phyloP scores from a whole-genome alignment of 2,329 filamentous ascomycete genomes.

The Periglandula ipomoeae region DNA sequence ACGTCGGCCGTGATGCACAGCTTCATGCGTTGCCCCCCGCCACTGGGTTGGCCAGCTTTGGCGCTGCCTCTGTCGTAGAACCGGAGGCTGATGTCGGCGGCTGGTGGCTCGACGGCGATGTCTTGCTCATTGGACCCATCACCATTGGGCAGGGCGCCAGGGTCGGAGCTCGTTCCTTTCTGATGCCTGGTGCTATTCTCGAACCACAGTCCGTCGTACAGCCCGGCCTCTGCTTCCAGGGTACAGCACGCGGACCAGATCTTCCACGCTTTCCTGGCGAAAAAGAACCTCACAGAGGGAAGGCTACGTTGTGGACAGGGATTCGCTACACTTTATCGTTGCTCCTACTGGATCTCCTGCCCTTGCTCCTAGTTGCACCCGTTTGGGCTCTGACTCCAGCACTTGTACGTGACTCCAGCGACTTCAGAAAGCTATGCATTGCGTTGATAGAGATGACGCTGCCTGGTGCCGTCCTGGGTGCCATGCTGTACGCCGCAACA shows the following conservation, averaged over 20 bases:
- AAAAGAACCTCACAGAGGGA: no score
- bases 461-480: constrained; percentile 7
- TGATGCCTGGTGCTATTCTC: constrained; percentile 10
- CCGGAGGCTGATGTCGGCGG: constrained; percentile 13
- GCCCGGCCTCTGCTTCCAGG: constrained; percentile 9
- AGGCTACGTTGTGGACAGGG: constrained; percentile 1
- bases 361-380: constrained; percentile 6
- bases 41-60: constrained; percentile 12
- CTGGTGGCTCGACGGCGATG: constrained; percentile 14
- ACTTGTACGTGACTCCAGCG: constrained; percentile 9
- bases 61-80: constrained; percentile 10
- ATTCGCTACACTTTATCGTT: constrained; percentile 8
- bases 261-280: no score
- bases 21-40: constrained; percentile 9
- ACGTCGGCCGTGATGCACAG: constrained; percentile 11
- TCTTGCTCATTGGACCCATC: constrained; percentile 11
- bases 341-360: constrained; percentile 8
- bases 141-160: constrained; percentile 11
- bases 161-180: constrained; percentile 10
- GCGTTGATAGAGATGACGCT: constrained; percentile 6
- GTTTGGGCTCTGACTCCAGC: constrained; percentile 6
- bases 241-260: constrained; percentile 1
- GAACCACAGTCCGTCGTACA: constrained; percentile 9
- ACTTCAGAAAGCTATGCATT: constrained; percentile 6
- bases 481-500: constrained; percentile 3